phyloP scores from a whole-genome alignment of 78 protist genomes.

The Isochrysis galbana region DNA sequence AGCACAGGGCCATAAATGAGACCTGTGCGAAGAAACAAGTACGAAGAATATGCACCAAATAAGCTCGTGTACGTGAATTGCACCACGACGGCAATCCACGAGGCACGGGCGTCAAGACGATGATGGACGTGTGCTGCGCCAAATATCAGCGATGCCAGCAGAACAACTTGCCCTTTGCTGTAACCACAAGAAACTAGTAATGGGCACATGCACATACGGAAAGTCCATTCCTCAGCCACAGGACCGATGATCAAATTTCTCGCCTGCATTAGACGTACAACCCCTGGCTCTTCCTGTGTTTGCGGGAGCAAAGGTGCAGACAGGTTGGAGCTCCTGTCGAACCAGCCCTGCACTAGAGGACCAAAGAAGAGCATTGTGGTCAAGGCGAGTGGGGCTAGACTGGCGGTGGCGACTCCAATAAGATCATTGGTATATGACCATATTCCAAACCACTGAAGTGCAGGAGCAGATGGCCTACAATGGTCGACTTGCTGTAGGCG shows the following conservation, averaged over 20 bases:
- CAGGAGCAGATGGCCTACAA: not conserved
- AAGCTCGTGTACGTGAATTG: not conserved
- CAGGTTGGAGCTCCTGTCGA: not conserved
- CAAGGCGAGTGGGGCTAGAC: not conserved
- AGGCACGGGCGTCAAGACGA: not conserved
- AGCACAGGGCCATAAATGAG: not conserved
- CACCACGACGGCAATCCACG: not conserved
- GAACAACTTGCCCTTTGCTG: not conserved
- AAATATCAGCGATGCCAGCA: not conserved
- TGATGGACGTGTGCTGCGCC: slow-evolving; percentile 23
- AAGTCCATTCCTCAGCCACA: not conserved
- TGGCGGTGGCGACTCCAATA: not conserved
- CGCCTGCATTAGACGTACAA: not conserved
- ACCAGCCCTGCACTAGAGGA: not conserved
- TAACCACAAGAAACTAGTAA: not conserved
- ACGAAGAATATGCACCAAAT: not conserved
- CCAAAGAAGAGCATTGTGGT: not conserved
- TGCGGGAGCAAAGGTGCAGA: not conserved
- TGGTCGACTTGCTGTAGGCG: not conserved
- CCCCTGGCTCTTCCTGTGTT: too few species aligned
- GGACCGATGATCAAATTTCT: not conserved
- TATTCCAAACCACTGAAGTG: too few species aligned
- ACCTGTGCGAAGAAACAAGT: slow-evolving; percentile 13
- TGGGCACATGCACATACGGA: slow-evolving; percentile 18
- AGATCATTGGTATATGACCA: too few species aligned